Evolutionary conservation across 257 asterid species (phyloP), one percentile per base, ranked within the genome.

Genomic region (Avicennia marina): DNA sequence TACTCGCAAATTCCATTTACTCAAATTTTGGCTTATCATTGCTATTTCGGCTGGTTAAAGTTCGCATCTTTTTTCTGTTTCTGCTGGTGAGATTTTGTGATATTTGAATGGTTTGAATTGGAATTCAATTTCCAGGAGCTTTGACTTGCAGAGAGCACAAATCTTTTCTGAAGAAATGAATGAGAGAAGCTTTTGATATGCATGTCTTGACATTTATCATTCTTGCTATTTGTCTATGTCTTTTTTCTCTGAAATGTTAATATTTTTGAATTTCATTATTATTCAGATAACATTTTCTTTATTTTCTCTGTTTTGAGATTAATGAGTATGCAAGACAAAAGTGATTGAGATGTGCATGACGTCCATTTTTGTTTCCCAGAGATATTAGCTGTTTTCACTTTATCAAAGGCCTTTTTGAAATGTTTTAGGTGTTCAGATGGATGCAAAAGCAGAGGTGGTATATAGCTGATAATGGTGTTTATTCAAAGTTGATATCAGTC

Each of bases 381-480:
- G 9, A 38, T 25, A 29, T 34, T 45, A 12, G 59, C 47, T 22
- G 15, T 18, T 46, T 65, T 58, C 42, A 43, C 27, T 34, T 9
- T 46, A 27, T 64, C 0, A 43, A 11, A 16, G 41, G 34, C 20
- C 11, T 67, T 58, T 34, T 43, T 66, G 38, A 29, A 22, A 19
- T 47, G 22, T 24, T 48, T 64, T 79, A 90, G 98, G 93, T 90
- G 26, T 90, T 90, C 70, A 85, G 98, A 75, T 91, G 98, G 98
- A 91, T 91, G 98, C 98, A 91, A 74, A 85, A 85, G 75, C 98
- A 91, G 74, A 75, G 73, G 64, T 91, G 98, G 96, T 91, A 91
- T 53, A 62, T 91, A 56, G 95, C 98, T 1, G 98, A 91, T 71
- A 91, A 88, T 65, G 95, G 96, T 24, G 95, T 91, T 47, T 91